These are phyloP conservation scores for Neurospora sp. DNA, from an alignment of 2,329 filamentous ascomycete genomes.

Conservation along the genomic window DNA sequence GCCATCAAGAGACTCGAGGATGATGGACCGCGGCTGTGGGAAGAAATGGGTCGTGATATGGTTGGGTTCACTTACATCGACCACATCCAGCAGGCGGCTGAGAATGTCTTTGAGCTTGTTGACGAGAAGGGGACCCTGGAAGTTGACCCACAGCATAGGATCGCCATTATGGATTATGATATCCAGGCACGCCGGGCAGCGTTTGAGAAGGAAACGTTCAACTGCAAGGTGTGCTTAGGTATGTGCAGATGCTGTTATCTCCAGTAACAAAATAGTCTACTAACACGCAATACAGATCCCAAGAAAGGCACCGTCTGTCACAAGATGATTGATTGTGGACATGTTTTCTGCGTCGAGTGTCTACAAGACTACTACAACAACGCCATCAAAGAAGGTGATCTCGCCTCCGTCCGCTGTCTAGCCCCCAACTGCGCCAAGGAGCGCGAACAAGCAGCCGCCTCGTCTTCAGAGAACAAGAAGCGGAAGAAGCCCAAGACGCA, in stretches of 20 bases:
- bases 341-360: constrained; percentile 87
- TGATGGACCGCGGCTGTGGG: constrained; percentile 47
- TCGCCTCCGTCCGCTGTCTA: constrained; percentile 70
- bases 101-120: constrained; percentile 50
- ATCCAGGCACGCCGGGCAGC: constrained; percentile 60
- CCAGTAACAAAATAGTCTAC: neutral
- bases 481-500: constrained; percentile 53
- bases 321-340: constrained; percentile 69
- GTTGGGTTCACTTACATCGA: constrained; percentile 56
- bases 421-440: constrained; percentile 68
- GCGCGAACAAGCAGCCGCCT: constrained; percentile 26
- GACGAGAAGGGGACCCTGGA: constrained; percentile 37
- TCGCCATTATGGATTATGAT: constrained; percentile 69
- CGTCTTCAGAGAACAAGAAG: constrained; percentile 30
- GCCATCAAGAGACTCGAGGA: constrained; percentile 39
- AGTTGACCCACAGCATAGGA: constrained; percentile 49
- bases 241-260: constrained; percentile 14
- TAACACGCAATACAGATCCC: constrained; percentile 47
- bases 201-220: constrained; percentile 77
- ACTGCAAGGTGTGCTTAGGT: constrained; percentile 76
- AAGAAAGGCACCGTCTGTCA: constrained; percentile 82
- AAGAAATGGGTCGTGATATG: constrained; percentile 48
- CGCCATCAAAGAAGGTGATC: constrained; percentile 76
- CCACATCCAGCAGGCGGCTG: constrained; percentile 47
- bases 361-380: constrained; percentile 83